Conservation (phyloP, 352 stramenopile species). For the Lagenidium giganteum region DNA sequence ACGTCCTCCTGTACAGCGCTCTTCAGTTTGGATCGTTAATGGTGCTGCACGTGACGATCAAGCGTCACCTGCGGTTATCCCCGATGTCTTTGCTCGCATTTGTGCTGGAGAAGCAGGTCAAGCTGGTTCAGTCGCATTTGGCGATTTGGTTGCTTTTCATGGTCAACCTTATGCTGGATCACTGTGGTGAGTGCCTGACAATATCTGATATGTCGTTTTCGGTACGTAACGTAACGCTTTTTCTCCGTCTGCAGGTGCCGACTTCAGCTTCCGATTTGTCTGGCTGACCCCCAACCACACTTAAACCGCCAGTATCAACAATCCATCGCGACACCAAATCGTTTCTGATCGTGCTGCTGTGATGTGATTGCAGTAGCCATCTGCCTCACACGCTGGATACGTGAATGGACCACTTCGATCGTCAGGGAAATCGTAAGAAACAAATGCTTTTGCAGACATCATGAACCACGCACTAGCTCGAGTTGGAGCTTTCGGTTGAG, state of each 20-base stretch:
- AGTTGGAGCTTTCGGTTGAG: no score
- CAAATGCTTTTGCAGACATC: no score
- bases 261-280: conserved; percentile 4
- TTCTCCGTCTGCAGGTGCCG: not conserved
- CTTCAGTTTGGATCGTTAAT: conserved; percentile 6
- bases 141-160: conserved; percentile 22
- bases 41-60: not conserved
- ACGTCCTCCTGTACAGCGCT: conserved; percentile 4
- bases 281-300: no score
- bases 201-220: not conserved
- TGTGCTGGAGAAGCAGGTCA: conserved; percentile 26
- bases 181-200: conserved; percentile 25
- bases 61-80: conserved; percentile 4
- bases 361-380: no score
- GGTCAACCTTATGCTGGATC: conserved; percentile 22
- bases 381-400: no score
- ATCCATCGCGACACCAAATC: no score
- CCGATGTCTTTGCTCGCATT: conserved; percentile 28
- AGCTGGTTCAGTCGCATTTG: conserved; percentile 25
- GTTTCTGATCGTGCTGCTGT: no score
- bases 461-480: no score
- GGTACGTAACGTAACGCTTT: not conserved
- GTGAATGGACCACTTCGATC: no score
- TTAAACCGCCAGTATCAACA: no score
- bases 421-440: no score